Percentiles rank a stretch among this genome's conserved stretches.
Conservation (phyloP, 163 green algal genomes). For the Coccomyxa subellipsoidea region DNA sequence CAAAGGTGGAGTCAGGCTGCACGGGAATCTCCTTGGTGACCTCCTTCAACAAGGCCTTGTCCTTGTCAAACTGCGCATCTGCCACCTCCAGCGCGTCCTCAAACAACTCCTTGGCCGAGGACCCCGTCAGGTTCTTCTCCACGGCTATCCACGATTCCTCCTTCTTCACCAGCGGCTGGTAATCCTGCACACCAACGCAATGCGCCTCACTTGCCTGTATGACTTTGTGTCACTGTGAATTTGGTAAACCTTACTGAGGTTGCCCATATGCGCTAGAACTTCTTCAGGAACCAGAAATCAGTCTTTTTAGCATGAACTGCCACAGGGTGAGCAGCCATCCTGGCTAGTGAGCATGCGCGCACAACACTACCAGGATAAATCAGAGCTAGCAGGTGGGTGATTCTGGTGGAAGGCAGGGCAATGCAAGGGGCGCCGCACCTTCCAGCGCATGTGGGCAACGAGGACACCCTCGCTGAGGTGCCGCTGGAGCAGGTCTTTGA, state of each 20-base stretch:
- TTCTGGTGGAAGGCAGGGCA: too few relatives aligned
- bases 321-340: too few relatives aligned
- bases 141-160: slow-evolving; percentile 65
- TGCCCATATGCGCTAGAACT: too few relatives aligned
- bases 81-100: slow-evolving; percentile 71
- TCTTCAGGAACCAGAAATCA: too few relatives aligned
- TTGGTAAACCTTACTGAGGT: background rate
- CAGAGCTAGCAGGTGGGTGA: too few relatives aligned
- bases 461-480: slow-evolving; percentile 68
- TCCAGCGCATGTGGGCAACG: slow-evolving; percentile 62
- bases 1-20: background rate
- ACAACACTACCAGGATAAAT: too few relatives aligned
- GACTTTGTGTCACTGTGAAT: background rate
- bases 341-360: too few relatives aligned
- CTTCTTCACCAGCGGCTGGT: slow-evolving; percentile 41
- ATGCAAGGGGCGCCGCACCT: slow-evolving; percentile 28
- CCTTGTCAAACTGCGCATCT: slow-evolving; percentile 62
- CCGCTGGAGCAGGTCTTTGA: slow-evolving; percentile 66
- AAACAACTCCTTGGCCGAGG: slow-evolving; percentile 74
- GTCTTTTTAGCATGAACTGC: too few relatives aligned
- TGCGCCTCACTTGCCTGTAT: background rate
- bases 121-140: slow-evolving; percentile 58
- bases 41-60: slow-evolving; percentile 22
- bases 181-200: slow-evolving; percentile 55
- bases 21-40: background rate